A percentile compares a stretch with the other conserved stretches of the same genome.
These are phyloP conservation scores for Linnemannia exigua DNA, from an alignment of 192 early-diverging fungal genomes.

Conservation along the genomic window DNA sequence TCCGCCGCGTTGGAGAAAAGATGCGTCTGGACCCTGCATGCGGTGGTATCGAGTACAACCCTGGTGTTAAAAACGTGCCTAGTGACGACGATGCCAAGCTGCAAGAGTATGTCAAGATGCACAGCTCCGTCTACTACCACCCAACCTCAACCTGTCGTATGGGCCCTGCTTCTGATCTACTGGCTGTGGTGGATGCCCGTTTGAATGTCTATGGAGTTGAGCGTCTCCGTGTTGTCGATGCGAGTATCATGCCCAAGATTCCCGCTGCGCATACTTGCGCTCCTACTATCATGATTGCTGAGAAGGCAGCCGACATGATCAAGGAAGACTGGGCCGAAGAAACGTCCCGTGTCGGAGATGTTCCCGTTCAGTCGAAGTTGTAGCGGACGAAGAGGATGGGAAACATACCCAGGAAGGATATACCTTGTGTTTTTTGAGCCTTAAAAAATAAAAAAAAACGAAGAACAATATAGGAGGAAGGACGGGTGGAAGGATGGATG, in stretches of 20 bases:
- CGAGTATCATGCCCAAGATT: constrained; percentile 50
- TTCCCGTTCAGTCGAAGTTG: constrained; percentile 3
- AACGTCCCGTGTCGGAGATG: not conserved
- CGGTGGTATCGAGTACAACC: constrained; percentile 26
- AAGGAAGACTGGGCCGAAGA: constrained; percentile 40
- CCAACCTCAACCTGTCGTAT: constrained; percentile 43
- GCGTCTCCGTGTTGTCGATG: constrained; percentile 44
- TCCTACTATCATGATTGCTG: constrained; percentile 42
- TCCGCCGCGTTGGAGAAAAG: constrained; percentile 14
- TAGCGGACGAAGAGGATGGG: not conserved
- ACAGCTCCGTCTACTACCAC: constrained; percentile 33
- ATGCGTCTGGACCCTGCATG: constrained; percentile 30
- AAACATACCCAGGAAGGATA: not conserved
- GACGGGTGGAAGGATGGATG: too few species aligned
- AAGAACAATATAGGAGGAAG: not conserved
- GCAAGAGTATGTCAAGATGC: constrained; percentile 31
- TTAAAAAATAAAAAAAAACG: not conserved
- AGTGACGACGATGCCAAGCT: constrained; percentile 33
- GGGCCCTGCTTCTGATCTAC: constrained; percentile 41
- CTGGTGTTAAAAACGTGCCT: constrained; percentile 29
- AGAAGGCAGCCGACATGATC: constrained; percentile 48
- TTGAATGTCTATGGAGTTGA: constrained; percentile 51
- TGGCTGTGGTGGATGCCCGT: constrained; percentile 41
- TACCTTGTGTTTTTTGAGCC: not conserved
- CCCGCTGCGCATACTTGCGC: constrained; percentile 49